These are phyloP conservation scores for Aureobasidium sp. DNA, from an alignment of 2,329 filamentous ascomycete genomes.

Conservation along the genomic window DNA sequence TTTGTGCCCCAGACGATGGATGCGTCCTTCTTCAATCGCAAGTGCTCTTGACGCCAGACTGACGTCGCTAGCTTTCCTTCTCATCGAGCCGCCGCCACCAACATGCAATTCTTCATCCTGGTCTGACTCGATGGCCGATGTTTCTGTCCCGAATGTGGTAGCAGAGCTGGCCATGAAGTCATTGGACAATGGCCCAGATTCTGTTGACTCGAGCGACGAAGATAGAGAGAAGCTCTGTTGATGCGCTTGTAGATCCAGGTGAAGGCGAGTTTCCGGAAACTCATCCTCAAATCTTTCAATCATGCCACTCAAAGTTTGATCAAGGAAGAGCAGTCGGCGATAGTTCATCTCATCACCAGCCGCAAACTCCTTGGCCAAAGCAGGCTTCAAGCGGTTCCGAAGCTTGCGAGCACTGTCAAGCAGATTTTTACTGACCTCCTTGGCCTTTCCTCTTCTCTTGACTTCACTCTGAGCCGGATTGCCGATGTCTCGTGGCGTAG, in stretches of 20 bases:
- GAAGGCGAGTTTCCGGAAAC: slow-evolving; percentile 75
- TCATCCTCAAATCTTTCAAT: slow-evolving; percentile 95
- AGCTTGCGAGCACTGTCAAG: slow-evolving; percentile 86
- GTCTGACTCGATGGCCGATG: slow-evolving; percentile 21
- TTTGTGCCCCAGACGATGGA: slow-evolving; percentile 62
- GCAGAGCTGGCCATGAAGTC: slow-evolving; percentile 12
- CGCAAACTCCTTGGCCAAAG: slow-evolving; percentile 66
- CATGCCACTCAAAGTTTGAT: slow-evolving; percentile 80
- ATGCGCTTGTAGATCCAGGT: slow-evolving; percentile 19
- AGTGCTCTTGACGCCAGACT: slow-evolving; percentile 59
- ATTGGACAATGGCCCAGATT: slow-evolving; percentile 2
- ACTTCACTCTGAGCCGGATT: slow-evolving; percentile 27
- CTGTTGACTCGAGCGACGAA: slow-evolving; percentile 16
- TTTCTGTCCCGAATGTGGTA: slow-evolving; percentile 20
- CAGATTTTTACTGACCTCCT: slow-evolving; percentile 89
- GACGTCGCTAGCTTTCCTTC: slow-evolving; percentile 59
- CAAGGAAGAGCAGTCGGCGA: slow-evolving; percentile 79
- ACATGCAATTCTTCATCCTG: slow-evolving; percentile 28
- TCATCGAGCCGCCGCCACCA: slow-evolving; percentile 28
- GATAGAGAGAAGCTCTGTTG: slow-evolving; percentile 8
- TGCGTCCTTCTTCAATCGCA: slow-evolving; percentile 61
- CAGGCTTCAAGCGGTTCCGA: slow-evolving; percentile 71
- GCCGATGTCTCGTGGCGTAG: slow-evolving; percentile 42
- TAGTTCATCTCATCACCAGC: slow-evolving; percentile 68
- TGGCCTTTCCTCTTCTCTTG: slow-evolving; percentile 55